Conservation (phyloP, 1,284 basidiomycete genomes). For the Heterobasidion parviporum region DNA sequence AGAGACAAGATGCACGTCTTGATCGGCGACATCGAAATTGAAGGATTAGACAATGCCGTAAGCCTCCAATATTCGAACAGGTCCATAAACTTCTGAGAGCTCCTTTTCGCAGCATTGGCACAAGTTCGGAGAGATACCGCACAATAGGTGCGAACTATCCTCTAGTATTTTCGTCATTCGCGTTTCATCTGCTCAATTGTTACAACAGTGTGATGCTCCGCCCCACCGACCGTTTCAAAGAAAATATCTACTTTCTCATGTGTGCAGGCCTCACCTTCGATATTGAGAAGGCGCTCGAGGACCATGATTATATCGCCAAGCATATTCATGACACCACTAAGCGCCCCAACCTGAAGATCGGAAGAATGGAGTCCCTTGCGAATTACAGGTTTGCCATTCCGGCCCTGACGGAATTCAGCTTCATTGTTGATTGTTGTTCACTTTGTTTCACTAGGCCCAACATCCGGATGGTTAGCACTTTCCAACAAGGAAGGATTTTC, state of each 20-base stretch:
- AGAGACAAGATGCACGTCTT: slow-evolving; percentile 18
- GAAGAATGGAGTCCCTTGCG: slow-evolving; percentile 9
- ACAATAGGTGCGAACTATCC: slow-evolving; percentile 6
- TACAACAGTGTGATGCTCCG: slow-evolving; percentile 5
- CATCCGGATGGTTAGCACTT: slow-evolving; percentile 27
- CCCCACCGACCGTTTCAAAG: slow-evolving; percentile 7
- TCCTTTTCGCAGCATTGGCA: slow-evolving; percentile 19
- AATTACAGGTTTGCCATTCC: slow-evolving; percentile 17
- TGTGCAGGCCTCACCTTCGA: slow-evolving; percentile 16
- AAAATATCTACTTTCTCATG: slow-evolving; percentile 1
- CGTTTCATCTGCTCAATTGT: neutral
- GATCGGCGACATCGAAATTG: slow-evolving; percentile 22
- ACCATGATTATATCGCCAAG: slow-evolving; percentile 8
- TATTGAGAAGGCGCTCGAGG: slow-evolving; percentile 9
- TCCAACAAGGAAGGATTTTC: slow-evolving; percentile 25
- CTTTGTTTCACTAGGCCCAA: slow-evolving; percentile 20
- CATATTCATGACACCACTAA: slow-evolving; percentile 2
- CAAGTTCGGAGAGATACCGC: slow-evolving; percentile 17
- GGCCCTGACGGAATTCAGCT: too few species aligned
- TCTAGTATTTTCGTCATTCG: neutral
- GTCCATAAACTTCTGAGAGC: neutral
- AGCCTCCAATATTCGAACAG: slow-evolving; percentile 1
- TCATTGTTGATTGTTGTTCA: neutral
- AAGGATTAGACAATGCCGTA: slow-evolving; percentile 17
- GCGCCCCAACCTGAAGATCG: slow-evolving; percentile 7